A percentile compares a stretch with the other conserved stretches of the same genome.
Conservation (phyloP, 768 basidiomycete species). For the Exsudoporus frostii region DNA sequence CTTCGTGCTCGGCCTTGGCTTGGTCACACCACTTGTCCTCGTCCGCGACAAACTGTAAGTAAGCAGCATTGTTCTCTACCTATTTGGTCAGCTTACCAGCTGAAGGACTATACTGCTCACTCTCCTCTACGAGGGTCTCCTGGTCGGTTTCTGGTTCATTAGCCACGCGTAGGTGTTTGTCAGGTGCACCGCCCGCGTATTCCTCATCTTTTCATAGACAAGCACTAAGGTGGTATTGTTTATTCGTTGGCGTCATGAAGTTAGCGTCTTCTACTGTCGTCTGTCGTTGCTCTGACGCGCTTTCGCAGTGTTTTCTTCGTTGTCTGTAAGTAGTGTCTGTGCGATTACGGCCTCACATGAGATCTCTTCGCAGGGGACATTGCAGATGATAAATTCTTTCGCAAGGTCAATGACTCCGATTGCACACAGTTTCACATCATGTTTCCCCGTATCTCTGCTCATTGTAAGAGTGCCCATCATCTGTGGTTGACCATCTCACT, state of each 20-base stretch:
- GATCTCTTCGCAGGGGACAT: slow-evolving; percentile 69
- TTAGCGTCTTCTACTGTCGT: slow-evolving; percentile 35
- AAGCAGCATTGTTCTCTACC: neutral
- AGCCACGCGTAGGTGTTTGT: slow-evolving; percentile 71
- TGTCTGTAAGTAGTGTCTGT: slow-evolving; percentile 56
- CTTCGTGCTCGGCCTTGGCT: slow-evolving; percentile 83
- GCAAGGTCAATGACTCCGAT: slow-evolving; percentile 91
- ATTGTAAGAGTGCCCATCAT: slow-evolving; percentile 44
- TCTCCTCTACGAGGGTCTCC: slow-evolving; percentile 74
- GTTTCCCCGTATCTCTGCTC: slow-evolving; percentile 67
- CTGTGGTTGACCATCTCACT: neutral
- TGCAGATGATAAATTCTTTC: slow-evolving; percentile 91
- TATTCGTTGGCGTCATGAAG: slow-evolving; percentile 86
- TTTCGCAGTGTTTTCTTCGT: slow-evolving; percentile 72
- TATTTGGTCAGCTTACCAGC: slow-evolving; percentile 10
- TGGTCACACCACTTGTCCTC: slow-evolving; percentile 80
- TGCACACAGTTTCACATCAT: slow-evolving; percentile 84
- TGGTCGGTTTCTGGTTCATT: slow-evolving; percentile 94
- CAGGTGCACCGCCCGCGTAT: neutral
- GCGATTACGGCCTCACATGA: neutral
- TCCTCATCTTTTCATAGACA: slow-evolving; percentile 42
- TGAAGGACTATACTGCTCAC: slow-evolving; percentile 83
- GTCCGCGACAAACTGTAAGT: slow-evolving; percentile 89
- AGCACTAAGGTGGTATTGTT: slow-evolving; percentile 80
- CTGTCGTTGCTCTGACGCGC: slow-evolving; percentile 5